phyloP scores from a whole-genome alignment of 495 filamentous ascomycete species.

The Bacidia rubella region DNA sequence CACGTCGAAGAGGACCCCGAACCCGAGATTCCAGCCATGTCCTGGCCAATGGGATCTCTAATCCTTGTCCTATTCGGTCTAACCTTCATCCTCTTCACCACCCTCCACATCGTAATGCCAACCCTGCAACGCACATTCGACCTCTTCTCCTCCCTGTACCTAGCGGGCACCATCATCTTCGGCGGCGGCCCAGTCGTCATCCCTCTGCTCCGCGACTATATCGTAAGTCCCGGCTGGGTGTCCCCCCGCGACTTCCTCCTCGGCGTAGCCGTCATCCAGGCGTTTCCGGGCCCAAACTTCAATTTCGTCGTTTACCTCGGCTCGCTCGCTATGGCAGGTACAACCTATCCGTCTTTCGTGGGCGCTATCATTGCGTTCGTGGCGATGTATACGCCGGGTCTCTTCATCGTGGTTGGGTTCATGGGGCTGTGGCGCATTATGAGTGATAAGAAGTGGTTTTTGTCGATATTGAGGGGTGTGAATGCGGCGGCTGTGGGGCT shows the following conservation, averaged over 20 bases:
- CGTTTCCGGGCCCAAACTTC: constrained; percentile 79
- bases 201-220: constrained; percentile 63
- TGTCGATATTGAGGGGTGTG: constrained; percentile 47
- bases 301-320: constrained; percentile 78
- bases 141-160: constrained; percentile 70
- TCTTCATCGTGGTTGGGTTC: constrained; percentile 50
- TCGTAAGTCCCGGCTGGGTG: constrained; percentile 72
- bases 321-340: constrained; percentile 36
- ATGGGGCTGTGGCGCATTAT: constrained; percentile 58
- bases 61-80: constrained; percentile 51
- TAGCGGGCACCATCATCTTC: constrained; percentile 82
- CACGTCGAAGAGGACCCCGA: constrained; percentile 4
- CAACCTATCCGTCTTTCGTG: constrained; percentile 27
- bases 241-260: constrained; percentile 66
- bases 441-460: constrained; percentile 39
- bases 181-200: constrained; percentile 71
- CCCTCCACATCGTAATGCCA: constrained; percentile 30
- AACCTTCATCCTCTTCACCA: constrained; percentile 44
- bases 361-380: constrained; percentile 53
- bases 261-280: constrained; percentile 69
- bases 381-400: constrained; percentile 61
- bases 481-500: constrained; percentile 68
- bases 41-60: constrained; percentile 24
- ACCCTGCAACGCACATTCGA: constrained; percentile 37
- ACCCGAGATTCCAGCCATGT: constrained; percentile 20